Evolutionary conservation across 2,329 filamentous ascomycete species (phyloP).

Genomic region (Beauveria sp.): DNA sequence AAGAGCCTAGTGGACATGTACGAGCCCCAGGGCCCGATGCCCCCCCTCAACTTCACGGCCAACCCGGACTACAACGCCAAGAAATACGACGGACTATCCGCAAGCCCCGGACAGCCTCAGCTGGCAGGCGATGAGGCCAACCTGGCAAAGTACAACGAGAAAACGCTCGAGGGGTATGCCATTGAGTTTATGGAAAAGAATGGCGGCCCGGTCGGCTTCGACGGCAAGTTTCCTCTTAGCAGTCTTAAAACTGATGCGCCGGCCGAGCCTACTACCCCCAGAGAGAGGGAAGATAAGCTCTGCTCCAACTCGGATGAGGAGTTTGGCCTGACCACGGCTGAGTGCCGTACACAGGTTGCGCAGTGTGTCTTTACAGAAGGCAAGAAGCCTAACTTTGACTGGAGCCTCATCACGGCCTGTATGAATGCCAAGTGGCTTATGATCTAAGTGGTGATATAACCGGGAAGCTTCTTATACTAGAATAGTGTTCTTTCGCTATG

Average conservation of each 20-base stretch:
- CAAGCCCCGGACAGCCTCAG: conserved; percentile 1
- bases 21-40: background rate
- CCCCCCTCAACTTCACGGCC: background rate
- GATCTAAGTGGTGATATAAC: background rate
- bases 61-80: background rate
- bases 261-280: background rate
- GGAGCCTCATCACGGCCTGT: background rate
- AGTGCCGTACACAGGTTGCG: background rate
- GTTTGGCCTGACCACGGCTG: background rate
- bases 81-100: background rate
- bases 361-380: background rate
- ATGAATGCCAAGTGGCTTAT: background rate
- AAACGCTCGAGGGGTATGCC: background rate
- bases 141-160: background rate
- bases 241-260: background rate
- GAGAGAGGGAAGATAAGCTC: background rate
- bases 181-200: conserved; percentile 3
- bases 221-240: background rate
- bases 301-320: background rate
- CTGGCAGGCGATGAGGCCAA: background rate
- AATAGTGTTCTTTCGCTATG: too few relatives aligned
- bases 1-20: background rate
- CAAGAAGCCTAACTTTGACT: background rate
- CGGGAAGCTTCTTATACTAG: too few relatives aligned
- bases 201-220: background rate